Percentiles rank a stretch among this genome's conserved stretches.
Evolutionary conservation across 164 flowering plant genomes (phyloP).

Genomic region (Akebia trifoliata): DNA sequence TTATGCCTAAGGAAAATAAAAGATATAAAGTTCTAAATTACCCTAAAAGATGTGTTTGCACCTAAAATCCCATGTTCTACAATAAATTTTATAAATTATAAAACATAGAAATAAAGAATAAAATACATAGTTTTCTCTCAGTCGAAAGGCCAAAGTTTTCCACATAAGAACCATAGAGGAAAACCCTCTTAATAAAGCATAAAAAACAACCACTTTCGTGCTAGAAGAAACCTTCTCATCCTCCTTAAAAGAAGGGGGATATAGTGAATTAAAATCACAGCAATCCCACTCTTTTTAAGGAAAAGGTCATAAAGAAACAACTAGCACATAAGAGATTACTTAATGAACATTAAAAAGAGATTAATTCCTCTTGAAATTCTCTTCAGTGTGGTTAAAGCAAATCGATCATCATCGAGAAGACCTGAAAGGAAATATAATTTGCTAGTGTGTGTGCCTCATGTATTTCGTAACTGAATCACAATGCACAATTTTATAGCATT

Average conservation of each 20-base stretch:
- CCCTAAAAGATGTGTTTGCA: no score
- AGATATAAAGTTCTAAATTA: no score
- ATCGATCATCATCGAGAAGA: conserved; percentile 9
- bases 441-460: no score
- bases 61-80: no score
- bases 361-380: not conserved
- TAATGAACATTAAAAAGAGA: not conserved
- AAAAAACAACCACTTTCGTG: not conserved
- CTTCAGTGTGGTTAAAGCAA: conserved; percentile 15
- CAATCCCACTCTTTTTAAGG: not conserved
- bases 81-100: no score
- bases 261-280: no score
- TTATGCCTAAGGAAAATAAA: no score
- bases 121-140: conserved; percentile 7
- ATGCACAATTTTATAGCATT: no score
- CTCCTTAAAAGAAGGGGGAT: not conserved
- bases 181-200: not conserved
- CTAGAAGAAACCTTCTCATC: not conserved
- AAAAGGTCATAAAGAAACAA: conserved; percentile 3
- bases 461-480: no score
- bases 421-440: no score
- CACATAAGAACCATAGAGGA: conserved; percentile 10
- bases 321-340: not conserved
- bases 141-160: conserved; percentile 11
- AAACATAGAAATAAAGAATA: no score